Base-by-base conservation (phyloP, 176 grass and related monocot genomes). In the Oryza glumipatula region DNA sequence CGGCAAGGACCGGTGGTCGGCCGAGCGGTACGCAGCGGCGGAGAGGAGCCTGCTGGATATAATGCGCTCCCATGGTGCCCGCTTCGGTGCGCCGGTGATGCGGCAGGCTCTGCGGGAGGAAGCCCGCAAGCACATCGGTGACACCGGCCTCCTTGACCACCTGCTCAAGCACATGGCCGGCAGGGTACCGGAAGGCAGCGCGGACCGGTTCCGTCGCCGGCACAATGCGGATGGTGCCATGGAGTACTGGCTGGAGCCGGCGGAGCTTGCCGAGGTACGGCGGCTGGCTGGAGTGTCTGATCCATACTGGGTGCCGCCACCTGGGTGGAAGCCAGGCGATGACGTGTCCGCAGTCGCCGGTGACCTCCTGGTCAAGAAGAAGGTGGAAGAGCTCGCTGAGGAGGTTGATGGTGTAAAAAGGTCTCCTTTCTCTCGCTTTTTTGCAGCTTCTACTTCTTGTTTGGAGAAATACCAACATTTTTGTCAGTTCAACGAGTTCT, bases 161-260 rank as follows among this genome's bases (percentile, higher is more conserved):
- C 75, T 95, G 36, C 91, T 99, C 4, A 99, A 94, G 80, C 93
- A 96, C 86, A 99, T 96, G 93, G 87, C 83, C 2, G 89, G 93
- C 5, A 85, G 89, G 56, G 91, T 96, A 2, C 85, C 92, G 5
- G 77, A 91, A 1, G 91, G 89, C 44, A 83, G 93, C 41, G 79
- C 52, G 1, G 86, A 99, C 61, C 70, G 93, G 60, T 94, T 99
- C 81, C 89, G 90, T 2, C 82, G 96, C 83, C 83, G 89, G 2
- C 93, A 96, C 76, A 99, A 96, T 61, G 84, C 96, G 8, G 89
- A 99, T 78, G 96, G 91, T 38, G 91, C 83, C 44, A 99, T 96
- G 87, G 96, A 99, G 82, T 99, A 96, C 67, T 99, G 96, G 96
- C 77, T 99, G 22, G 96, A 99, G 74, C 94, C 96, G 38, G 94